Conservation (phyloP, 352 stramenopile species). For the Chrysophaeum taylorii region DNA sequence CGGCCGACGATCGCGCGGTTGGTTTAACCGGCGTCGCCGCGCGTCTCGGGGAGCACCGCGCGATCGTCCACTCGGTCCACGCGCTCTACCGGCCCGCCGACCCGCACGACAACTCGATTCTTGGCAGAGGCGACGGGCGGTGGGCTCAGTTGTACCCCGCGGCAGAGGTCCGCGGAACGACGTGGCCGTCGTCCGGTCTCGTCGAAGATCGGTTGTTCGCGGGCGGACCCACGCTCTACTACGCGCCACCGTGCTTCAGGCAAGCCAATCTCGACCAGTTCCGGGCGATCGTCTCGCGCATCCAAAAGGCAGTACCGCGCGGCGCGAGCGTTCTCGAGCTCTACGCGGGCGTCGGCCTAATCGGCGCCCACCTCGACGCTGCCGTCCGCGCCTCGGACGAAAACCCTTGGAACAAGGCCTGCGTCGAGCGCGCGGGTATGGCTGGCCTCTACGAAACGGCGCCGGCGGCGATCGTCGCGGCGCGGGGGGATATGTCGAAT, state of each 20-base stretch:
- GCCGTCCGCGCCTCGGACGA: constrained; percentile 47
- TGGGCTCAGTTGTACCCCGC: not conserved
- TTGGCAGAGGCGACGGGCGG: not conserved
- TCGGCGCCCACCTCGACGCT: constrained; percentile 49
- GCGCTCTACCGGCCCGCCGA: not conserved
- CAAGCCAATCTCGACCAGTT: constrained; percentile 69
- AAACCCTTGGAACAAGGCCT: constrained; percentile 50
- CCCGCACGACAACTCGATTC: constrained; percentile 4
- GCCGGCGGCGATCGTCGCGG: too few relatives aligned
- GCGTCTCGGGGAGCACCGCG: not conserved
- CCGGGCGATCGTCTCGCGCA: constrained; percentile 45
- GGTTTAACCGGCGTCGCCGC: not conserved
- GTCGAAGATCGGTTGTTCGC: constrained; percentile 15
- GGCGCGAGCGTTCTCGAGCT: constrained; percentile 35
- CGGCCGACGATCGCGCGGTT: not conserved
- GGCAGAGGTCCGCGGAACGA: not conserved
- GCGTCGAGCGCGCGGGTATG: constrained; percentile 38
- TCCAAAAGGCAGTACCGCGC: not conserved
- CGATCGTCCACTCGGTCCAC: not conserved
- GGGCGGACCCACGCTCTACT: constrained; percentile 27
- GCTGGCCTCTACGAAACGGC: too few relatives aligned
- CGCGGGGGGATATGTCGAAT: too few relatives aligned
- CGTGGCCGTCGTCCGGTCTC: constrained; percentile 12
- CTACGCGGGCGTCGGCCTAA: constrained; percentile 63
- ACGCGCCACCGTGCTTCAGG: constrained; percentile 58